Percentiles rank a stretch among this genome's conserved stretches.
These are phyloP conservation scores for Zygosaccharomyces siamensis DNA, from an alignment of 805 yeast genomes.

Conservation along the genomic window DNA sequence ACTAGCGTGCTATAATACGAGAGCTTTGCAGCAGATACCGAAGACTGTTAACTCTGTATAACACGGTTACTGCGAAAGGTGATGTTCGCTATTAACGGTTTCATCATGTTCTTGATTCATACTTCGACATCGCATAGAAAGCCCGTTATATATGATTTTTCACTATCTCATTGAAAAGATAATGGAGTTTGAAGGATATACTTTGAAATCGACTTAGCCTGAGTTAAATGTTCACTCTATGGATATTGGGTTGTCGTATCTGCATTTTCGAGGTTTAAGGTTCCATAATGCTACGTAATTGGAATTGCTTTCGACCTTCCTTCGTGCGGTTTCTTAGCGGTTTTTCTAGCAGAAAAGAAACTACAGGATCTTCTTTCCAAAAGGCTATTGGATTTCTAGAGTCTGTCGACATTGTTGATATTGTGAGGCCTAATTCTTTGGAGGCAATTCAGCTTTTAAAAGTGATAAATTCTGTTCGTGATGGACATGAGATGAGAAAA, in stretches of 20 bases:
- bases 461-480: slow-evolving; percentile 3
- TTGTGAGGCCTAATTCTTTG: slow-evolving; percentile 3
- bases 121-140: neutral
- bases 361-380: neutral
- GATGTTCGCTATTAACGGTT: neutral
- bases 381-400: slow-evolving; percentile 5
- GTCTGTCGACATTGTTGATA: neutral
- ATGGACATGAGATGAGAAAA: slow-evolving; percentile 14
- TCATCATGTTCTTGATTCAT: neutral
- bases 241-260: neutral
- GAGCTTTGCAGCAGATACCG: neutral
- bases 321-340: neutral
- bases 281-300: neutral
- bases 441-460: slow-evolving; percentile 6
- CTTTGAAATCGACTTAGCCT: neutral
- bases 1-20: too few relatives aligned
- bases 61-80: neutral
- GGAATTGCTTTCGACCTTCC: neutral
- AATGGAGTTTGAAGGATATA: neutral
- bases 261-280: neutral
- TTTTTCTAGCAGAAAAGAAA: neutral
- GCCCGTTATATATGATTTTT: slow-evolving; percentile 6
- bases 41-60: neutral
- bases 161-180: neutral
- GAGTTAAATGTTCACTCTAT: neutral